phyloP scores from a whole-genome alignment of 495 filamentous ascomycete genomes.

The Neohortaea acidophila region DNA sequence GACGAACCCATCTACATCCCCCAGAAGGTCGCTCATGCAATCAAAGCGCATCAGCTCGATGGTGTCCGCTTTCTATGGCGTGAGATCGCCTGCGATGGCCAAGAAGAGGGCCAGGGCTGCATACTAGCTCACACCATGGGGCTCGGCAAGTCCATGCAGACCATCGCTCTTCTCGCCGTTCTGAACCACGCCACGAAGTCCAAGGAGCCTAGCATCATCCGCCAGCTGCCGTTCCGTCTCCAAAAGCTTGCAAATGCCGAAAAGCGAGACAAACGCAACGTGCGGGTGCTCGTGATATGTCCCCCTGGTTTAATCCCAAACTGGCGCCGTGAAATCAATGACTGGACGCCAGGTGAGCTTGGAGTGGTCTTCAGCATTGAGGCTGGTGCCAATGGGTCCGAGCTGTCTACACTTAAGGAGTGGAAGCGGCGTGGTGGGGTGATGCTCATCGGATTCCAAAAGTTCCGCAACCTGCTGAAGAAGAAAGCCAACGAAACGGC shows the following conservation, averaged over 20 bases:
- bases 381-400: conserved; percentile 6
- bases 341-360: conserved; percentile 43
- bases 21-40: conserved; percentile 30
- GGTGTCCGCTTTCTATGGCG: conserved; percentile 87
- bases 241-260: no score
- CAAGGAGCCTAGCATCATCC: conserved; percentile 34
- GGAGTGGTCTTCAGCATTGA: conserved; percentile 20
- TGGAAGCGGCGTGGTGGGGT: conserved; percentile 60
- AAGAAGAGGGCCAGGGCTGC: conserved; percentile 48
- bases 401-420: conserved; percentile 23
- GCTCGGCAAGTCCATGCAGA: conserved; percentile 84
- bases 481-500: conserved; percentile 5
- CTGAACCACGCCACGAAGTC: conserved; percentile 52
- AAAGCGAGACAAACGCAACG: conserved; percentile 21
- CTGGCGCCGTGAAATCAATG: conserved; percentile 61
- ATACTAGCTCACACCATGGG: conserved; percentile 89
- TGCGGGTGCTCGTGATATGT: conserved; percentile 57
- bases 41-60: conserved; percentile 46
- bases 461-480: conserved; percentile 42
- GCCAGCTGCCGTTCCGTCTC: conserved; percentile 53
- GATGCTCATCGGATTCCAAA: conserved; percentile 55
- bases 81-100: conserved; percentile 45
- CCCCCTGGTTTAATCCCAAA: conserved; percentile 64
- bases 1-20: conserved; percentile 39
- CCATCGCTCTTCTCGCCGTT: conserved; percentile 63